Base-by-base conservation (phyloP, 805 yeast genomes). In the Myxozyma monticola region DNA sequence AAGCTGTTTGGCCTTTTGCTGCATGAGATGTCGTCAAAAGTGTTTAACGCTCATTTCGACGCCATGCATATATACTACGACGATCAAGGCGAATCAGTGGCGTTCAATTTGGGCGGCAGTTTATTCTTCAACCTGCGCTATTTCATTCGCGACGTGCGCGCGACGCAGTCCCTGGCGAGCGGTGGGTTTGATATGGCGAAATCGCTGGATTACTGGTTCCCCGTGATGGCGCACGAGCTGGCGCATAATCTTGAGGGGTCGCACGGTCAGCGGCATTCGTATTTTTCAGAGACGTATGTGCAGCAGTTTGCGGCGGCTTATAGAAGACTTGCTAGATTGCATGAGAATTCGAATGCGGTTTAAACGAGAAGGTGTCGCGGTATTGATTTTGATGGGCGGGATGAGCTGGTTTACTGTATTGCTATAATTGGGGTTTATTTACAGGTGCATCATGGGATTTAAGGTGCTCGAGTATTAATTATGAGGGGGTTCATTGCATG, bases 151-250 rank as follows among this genome's bases (percentile, higher is more conserved):
- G 52, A 54, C 10, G 42, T 49, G 22, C 46, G 55, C 31, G 30
- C 39, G 9, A 48, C 54, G 22, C 49, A 48, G 21, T 20, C 48
- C 12, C 15, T 40, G 4, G 21, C 9, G 14, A 37, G 43, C 2
- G 48, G 48, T 4, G 42, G 48, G 6, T 45, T 42, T 26, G 46
- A 42, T 33, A 44, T 40, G 48, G 47, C 55, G 25, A 34, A 39
- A 37, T 44, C 63, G 1, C 38, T 67, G 18, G 66, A 66, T 46
- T 71, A 62, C 51, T 71, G 73, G 70, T 71, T 58, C 46, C 66
- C 72, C 1, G 62, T 68, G 6, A 57, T 66, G 54, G 72, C 74
- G 0, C 75, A 71, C 42, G 75, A 71, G 46, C 54, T 71, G 45
- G 75, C 75, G 8, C 75, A 71, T 51, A 71, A 71, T 45, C 37